Evolutionary conservation across 352 stramenopile genomes (phyloP).

Genomic region (Pythium sukuiense): DNA sequence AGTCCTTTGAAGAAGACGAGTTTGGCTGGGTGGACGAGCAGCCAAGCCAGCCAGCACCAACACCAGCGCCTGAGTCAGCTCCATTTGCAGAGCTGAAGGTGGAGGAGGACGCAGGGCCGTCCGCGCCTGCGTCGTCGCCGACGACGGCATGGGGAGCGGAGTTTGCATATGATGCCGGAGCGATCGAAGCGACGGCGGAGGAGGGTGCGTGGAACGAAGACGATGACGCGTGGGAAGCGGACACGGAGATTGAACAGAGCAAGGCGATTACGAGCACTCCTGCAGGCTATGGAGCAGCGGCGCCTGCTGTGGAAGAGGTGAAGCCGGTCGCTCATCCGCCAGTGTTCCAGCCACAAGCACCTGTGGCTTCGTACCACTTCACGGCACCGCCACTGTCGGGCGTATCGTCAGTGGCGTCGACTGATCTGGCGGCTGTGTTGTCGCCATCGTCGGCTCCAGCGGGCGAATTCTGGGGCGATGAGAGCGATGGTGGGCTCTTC

Average conservation of each 20-base stretch:
- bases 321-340: background rate
- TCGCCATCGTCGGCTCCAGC: conserved; percentile 22
- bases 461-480: conserved; percentile 69
- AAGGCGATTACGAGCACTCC: conserved; percentile 11
- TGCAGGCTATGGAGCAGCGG: conserved; percentile 4
- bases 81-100: background rate
- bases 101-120: background rate
- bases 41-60: background rate
- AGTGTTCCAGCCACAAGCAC: background rate
- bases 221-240: conserved; percentile 5
- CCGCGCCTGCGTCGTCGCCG: background rate
- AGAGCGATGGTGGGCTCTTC: conserved; percentile 58
- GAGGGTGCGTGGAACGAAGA: conserved; percentile 23
- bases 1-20: conserved; percentile 26
- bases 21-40: conserved; percentile 24
- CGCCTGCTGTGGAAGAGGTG: background rate
- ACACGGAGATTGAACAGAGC: background rate
- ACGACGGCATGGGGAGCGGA: conserved; percentile 15
- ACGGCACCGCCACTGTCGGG: background rate
- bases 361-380: background rate
- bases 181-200: conserved; percentile 18
- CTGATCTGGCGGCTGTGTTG: conserved; percentile 29
- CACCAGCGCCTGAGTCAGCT: background rate
- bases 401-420: conserved; percentile 8
- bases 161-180: conserved; percentile 23